These are phyloP conservation scores for Lipomyces chichibuensis DNA, from an alignment of 805 yeast species.

Conservation along the genomic window DNA sequence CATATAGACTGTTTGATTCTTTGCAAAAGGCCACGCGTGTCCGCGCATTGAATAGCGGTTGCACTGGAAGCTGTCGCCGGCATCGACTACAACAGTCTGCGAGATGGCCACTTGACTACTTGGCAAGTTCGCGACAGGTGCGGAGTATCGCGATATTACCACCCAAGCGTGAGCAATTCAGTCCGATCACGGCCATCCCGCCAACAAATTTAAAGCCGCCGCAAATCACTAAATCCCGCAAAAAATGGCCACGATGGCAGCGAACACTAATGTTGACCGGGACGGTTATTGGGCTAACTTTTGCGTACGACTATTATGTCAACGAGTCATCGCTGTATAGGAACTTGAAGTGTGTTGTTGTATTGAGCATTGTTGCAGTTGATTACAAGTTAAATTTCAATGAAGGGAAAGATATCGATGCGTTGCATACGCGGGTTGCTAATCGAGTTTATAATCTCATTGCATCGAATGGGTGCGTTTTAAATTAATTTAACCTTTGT, in stretches of 20 bases:
- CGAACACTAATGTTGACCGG: constrained; percentile 5
- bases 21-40: not conserved
- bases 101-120: not conserved
- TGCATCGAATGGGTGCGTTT: constrained; percentile 46
- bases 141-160: not conserved
- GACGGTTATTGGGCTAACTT: constrained; percentile 37
- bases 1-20: not conserved
- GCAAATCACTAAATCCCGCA: not conserved
- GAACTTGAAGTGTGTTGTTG: constrained; percentile 55
- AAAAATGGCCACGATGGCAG: not conserved
- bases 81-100: not conserved
- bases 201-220: constrained; percentile 1
- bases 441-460: constrained; percentile 53
- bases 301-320: constrained; percentile 46
- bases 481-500: not conserved
- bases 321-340: constrained; percentile 58
- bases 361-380: constrained; percentile 55
- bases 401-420: constrained; percentile 52
- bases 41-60: not conserved
- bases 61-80: not conserved
- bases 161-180: not conserved
- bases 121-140: not conserved
- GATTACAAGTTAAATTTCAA: constrained; percentile 62
- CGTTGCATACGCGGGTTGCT: constrained; percentile 64
- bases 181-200: not conserved